Base-by-base conservation (phyloP, 768 basidiomycete species). In the Amanita fuliginea region DNA sequence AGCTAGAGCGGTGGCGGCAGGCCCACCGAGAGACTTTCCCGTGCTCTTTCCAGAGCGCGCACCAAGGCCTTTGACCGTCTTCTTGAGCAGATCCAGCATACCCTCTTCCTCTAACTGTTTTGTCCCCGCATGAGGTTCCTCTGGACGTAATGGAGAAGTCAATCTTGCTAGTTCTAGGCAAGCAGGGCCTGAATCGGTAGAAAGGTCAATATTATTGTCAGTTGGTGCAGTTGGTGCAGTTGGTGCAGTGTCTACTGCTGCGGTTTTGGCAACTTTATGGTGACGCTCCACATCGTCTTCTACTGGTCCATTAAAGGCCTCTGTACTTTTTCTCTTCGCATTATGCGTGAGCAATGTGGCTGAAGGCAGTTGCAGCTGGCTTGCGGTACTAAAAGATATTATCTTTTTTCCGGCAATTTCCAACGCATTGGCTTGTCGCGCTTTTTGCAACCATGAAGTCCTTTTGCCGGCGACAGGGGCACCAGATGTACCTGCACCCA, bases 401-500 rank as follows among this genome's bases (percentile, higher is more conserved):
- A 59, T 48, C 46, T 69, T 74, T 60, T 64, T 76, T 50, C 56
- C 57, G 9, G 67, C 67, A n/a, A 67, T 69, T 57, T 86, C 86
- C 58, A 78, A 65, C 14, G 83, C 83, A 54, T 83, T 83, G 21
- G 73, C 80, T 58, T 86, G 83, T 32, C 86, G 72, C 11, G 81
- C 87, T 57, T 85, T 86, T 64, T 76, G 78, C 47, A 90, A 62
- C 87, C 87, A 89, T 3, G 87, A 89, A 7, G 83, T 83, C 28
- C 86, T 78, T 57, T 85, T 87, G 2, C 76, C 78, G 8, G 68
- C 69, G 22, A 63, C 60, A 18, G 65, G 58, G 4, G 64, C 62
- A n/a, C 71, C 67, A 34, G 73, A 69, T 2, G 71, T 73, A 13
- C 66, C 66, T 18, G 63, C 63, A 3, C 69, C 68, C 18, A 67